Evolutionary conservation across 192 early-diverging fungal species (phyloP).

Genomic region (Backusella australiensis): DNA sequence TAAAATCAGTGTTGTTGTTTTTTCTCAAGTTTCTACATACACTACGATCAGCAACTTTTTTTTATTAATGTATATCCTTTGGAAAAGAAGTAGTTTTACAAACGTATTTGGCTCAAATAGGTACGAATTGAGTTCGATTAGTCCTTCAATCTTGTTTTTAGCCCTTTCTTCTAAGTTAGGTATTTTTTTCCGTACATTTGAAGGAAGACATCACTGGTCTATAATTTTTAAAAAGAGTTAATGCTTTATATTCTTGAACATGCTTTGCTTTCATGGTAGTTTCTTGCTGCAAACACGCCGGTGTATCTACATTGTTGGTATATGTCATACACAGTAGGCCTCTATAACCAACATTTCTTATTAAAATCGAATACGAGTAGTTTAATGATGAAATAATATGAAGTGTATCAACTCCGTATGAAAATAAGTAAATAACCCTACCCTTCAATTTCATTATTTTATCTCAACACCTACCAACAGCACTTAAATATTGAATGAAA

Average conservation of each 20-base stretch:
- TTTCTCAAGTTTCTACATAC: not conserved
- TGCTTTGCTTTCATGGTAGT: not conserved
- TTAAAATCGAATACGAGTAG: not conserved
- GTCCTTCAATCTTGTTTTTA: not conserved
- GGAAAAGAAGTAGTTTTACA: not conserved
- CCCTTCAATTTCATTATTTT: not conserved
- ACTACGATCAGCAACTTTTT: too few species aligned
- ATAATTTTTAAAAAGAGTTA: not conserved
- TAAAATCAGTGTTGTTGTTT: not conserved
- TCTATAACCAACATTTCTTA: not conserved
- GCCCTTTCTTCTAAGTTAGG: not conserved
- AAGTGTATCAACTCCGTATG: not conserved
- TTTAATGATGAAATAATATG: not conserved
- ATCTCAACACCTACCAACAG: not conserved
- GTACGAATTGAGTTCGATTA: not conserved
- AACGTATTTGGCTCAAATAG: too few species aligned
- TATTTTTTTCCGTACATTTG: not conserved
- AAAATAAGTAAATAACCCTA: not conserved
- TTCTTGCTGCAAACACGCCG: not conserved
- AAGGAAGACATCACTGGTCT: not conserved
- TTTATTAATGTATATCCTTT: not conserved
- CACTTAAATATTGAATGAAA: not conserved
- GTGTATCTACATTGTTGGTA: not conserved
- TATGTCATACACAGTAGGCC: not conserved
- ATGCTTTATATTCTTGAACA: not conserved